Conservation (phyloP, 768 basidiomycete species). For the Mycena sanguinolenta region DNA sequence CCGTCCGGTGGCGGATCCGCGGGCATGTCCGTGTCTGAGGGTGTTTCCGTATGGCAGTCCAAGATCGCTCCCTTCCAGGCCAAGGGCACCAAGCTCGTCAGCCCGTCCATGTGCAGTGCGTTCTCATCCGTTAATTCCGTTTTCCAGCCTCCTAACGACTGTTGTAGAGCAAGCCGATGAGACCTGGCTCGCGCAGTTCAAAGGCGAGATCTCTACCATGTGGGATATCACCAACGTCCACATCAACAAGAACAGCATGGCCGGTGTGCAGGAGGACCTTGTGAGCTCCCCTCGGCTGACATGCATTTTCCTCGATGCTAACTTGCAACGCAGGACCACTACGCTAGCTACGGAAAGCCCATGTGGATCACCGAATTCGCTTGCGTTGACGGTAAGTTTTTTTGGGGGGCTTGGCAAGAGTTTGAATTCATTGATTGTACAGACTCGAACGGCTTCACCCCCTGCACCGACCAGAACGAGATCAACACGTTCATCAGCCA, state of each 20-base stretch:
- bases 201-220: conserved; percentile 50
- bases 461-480: conserved; percentile 58
- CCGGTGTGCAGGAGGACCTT: conserved; percentile 58
- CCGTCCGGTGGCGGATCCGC: conserved; percentile 58
- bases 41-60: conserved; percentile 54
- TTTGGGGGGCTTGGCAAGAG: background rate
- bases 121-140: conserved; percentile 25
- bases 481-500: conserved; percentile 58
- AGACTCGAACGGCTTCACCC: conserved; percentile 56
- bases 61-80: conserved; percentile 56
- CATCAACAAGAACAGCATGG: conserved; percentile 62
- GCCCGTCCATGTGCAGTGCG: conserved; percentile 66
- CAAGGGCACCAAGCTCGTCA: conserved; percentile 57
- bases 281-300: conserved; percentile 40
- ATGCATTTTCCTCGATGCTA: background rate
- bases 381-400: conserved; percentile 57
- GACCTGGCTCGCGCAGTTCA: conserved; percentile 59
- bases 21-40: conserved; percentile 58
- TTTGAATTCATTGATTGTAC: background rate
- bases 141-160: background rate
- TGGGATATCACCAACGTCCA: conserved; percentile 65
- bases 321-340: conserved; percentile 51
- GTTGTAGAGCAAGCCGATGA: conserved; percentile 60
- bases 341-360: conserved; percentile 59
- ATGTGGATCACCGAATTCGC: conserved; percentile 66